A percentile compares a stretch with the other conserved stretches of the same genome.
These are phyloP conservation scores for Acanthamoeba lenticulata DNA, from an alignment of 208 protist species.

Conservation along the genomic window DNA sequence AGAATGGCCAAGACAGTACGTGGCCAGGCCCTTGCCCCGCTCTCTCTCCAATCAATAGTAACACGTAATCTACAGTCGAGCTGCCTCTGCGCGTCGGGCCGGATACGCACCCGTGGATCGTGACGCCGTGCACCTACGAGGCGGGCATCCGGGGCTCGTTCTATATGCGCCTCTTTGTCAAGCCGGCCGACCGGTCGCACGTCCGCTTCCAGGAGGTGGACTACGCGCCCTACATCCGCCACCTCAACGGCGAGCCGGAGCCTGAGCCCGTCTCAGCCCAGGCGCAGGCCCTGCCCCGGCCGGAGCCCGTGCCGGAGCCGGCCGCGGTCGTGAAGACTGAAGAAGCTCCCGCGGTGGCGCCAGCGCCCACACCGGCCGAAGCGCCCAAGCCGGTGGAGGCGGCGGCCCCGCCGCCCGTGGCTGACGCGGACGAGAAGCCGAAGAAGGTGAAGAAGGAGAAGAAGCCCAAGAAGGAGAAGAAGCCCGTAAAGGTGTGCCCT, in stretches of 20 bases:
- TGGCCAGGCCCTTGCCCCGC: no score
- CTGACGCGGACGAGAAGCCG: not conserved
- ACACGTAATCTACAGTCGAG: not conserved
- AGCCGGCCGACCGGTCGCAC: not conserved
- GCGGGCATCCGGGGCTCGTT: not conserved
- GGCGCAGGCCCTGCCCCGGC: not conserved
- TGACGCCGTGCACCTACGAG: constrained; percentile 28
- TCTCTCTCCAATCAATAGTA: not conserved
- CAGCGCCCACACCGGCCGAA: not conserved
- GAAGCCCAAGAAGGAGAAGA: not conserved
- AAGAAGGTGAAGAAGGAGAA: not conserved
- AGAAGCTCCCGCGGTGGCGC: not conserved
- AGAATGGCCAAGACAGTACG: not conserved
- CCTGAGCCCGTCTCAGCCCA: not conserved
- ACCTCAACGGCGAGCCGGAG: not conserved
- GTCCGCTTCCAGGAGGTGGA: not conserved
- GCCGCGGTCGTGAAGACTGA: not conserved
- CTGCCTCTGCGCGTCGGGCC: not conserved
- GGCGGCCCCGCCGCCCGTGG: no score
- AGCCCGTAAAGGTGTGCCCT: not conserved
- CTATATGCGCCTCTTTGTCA: constrained; percentile 30
- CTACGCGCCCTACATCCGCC: not conserved
- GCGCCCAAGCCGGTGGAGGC: no score
- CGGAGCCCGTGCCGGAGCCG: not conserved
- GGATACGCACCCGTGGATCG: constrained; percentile 1